These are phyloP conservation scores for Epichloe elymi DNA, from an alignment of 2,329 filamentous ascomycete species.

Conservation along the genomic window DNA sequence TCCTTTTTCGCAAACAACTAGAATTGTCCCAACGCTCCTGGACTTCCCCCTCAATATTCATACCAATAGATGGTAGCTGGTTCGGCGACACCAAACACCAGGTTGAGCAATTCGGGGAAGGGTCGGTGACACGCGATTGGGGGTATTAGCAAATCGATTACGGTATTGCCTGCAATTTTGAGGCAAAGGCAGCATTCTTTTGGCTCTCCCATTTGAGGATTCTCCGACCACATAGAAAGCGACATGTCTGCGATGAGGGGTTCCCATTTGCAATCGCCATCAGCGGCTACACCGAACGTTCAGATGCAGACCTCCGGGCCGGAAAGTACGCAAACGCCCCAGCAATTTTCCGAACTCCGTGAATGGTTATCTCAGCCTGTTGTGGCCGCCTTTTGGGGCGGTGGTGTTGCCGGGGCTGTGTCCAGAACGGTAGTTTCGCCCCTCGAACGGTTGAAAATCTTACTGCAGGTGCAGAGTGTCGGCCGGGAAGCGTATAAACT, in stretches of 20 bases:
- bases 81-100: conserved; percentile 8
- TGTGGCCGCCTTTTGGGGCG: conserved; percentile 82
- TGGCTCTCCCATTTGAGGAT: background rate
- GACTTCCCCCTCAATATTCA: background rate
- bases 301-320: conserved; percentile 15
- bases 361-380: conserved; percentile 65
- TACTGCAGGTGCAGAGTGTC: conserved; percentile 90
- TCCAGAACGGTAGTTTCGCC: conserved; percentile 95
- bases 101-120: conserved; percentile 10
- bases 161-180: background rate
- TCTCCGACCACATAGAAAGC: conserved; percentile 2
- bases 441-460: conserved; percentile 87
- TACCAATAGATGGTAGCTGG: conserved; percentile 10
- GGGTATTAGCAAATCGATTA: background rate
- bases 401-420: conserved; percentile 90
- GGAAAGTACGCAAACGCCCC: conserved; percentile 11
- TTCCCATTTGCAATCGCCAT: conserved; percentile 6
- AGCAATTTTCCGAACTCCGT: conserved; percentile 22
- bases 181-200: background rate
- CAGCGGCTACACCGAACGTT: conserved; percentile 2
- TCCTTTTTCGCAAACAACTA: background rate
- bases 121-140: conserved; percentile 10
- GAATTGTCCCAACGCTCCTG: background rate
- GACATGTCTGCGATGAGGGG: conserved; percentile 20
- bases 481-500: conserved; percentile 88